phyloP scores from a whole-genome alignment of 2,329 filamentous ascomycete genomes.

The Chrysosporium keratinophilum region DNA sequence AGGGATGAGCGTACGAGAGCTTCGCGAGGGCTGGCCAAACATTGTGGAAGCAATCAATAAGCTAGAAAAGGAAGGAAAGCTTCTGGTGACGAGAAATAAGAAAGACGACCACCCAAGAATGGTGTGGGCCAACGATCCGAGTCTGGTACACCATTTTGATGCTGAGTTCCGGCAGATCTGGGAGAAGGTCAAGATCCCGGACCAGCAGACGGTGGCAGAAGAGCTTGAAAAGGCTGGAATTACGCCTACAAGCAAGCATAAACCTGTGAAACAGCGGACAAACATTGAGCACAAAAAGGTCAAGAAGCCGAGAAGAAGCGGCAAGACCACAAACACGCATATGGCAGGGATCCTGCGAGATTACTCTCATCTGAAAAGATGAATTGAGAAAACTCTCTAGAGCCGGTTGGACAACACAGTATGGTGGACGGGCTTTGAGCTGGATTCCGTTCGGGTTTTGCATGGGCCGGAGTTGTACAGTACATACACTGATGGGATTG shows the following conservation, averaged over 20 bases:
- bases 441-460: neutral
- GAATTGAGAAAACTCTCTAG: neutral
- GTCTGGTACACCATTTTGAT: constrained; percentile 64
- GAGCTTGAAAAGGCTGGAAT: constrained; percentile 68
- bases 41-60: constrained; percentile 68
- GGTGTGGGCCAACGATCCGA: constrained; percentile 81
- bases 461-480: constrained; percentile 1
- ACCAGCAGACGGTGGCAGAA: constrained; percentile 62
- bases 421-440: neutral
- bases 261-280: constrained; percentile 48
- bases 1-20: constrained; percentile 73
- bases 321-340: constrained; percentile 78
- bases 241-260: constrained; percentile 75
- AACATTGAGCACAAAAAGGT: constrained; percentile 57
- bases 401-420: neutral
- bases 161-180: constrained; percentile 74
- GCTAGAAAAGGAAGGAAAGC: constrained; percentile 65
- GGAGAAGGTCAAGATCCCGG: constrained; percentile 68
- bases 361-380: constrained; percentile 45
- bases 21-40: constrained; percentile 91
- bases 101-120: constrained; percentile 80
- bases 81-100: constrained; percentile 80
- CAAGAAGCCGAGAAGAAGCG: constrained; percentile 62
- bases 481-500: neutral
- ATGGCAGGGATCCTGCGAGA: constrained; percentile 76